A percentile compares a stretch with the other conserved stretches of the same genome.
These are phyloP conservation scores for Ceratocystis ficicola DNA, from an alignment of 2,329 filamentous ascomycete species.

Conservation along the genomic window DNA sequence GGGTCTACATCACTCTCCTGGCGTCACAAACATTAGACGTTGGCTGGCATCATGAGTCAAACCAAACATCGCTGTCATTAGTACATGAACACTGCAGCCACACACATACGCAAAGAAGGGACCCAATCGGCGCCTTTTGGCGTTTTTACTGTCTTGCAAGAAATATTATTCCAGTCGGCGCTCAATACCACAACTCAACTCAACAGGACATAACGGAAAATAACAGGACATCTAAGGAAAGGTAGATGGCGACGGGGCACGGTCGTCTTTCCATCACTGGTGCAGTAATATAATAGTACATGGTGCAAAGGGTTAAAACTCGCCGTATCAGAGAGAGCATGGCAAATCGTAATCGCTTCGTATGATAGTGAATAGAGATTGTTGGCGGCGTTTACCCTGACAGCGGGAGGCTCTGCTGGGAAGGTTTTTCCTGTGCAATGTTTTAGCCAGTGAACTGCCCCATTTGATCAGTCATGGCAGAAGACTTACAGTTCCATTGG, in stretches of 20 bases:
- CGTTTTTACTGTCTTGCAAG: background rate
- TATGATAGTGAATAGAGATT: background rate
- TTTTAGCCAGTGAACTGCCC: background rate
- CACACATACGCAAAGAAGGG: background rate
- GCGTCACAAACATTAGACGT: no score
- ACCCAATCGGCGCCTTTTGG: background rate
- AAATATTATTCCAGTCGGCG: background rate
- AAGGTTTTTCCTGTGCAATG: slow-evolving; percentile 15
- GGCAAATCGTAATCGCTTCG: background rate
- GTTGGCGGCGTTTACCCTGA: background rate
- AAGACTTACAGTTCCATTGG: slow-evolving; percentile 19
- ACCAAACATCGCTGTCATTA: background rate
- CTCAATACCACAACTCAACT: background rate
- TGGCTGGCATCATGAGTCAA: no score
- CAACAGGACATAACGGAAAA: background rate
- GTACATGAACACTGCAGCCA: background rate
- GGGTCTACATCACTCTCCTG: no score
- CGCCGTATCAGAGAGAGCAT: slow-evolving; percentile 7
- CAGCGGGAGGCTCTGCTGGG: slow-evolving; percentile 16
- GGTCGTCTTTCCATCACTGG: background rate
- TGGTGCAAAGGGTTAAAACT: slow-evolving; percentile 18
- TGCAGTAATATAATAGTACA: slow-evolving; percentile 18
- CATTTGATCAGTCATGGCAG: background rate
- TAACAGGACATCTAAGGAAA: slow-evolving; percentile 10
- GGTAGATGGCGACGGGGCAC: background rate